Conservation (phyloP, 257 asterid species). For the Rubia yunnanensis region DNA sequence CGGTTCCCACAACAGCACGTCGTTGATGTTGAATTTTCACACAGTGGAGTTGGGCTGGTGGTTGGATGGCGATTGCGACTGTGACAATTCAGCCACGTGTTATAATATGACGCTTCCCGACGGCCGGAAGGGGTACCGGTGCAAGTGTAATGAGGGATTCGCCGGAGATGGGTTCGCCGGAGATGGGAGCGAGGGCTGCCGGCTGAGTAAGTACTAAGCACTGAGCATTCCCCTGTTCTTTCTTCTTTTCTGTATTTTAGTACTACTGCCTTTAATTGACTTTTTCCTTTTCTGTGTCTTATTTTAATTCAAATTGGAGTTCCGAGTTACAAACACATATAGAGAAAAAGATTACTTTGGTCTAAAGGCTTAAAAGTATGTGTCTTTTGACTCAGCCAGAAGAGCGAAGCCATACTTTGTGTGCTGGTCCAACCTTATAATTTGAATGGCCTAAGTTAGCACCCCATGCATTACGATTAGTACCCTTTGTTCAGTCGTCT, state of each 20-base stretch:
- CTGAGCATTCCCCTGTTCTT: neutral
- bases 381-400: neutral
- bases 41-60: slow-evolving; percentile 78
- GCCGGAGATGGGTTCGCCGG: slow-evolving; percentile 62
- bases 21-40: slow-evolving; percentile 40
- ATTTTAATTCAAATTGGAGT: neutral
- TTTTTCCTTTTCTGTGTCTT: neutral
- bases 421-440: neutral
- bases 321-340: neutral
- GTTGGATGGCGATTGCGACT: slow-evolving; percentile 46
- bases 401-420: neutral
- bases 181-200: slow-evolving; percentile 36
- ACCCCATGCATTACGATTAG: neutral
- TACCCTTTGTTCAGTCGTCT: too few species aligned
- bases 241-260: neutral
- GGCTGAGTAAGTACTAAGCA: slow-evolving; percentile 36
- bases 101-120: slow-evolving; percentile 1
- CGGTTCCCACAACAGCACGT: slow-evolving; percentile 12
- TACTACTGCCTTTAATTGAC: neutral
- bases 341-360: neutral
- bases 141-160: slow-evolving; percentile 57
- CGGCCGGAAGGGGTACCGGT: slow-evolving; percentile 32
- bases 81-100: slow-evolving; percentile 40
- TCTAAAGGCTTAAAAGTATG: neutral
- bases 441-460: neutral